A percentile compares a stretch with the other conserved stretches of the same genome.
Conservation (phyloP, 805 yeast species). For the Ogataea philodendri region DNA sequence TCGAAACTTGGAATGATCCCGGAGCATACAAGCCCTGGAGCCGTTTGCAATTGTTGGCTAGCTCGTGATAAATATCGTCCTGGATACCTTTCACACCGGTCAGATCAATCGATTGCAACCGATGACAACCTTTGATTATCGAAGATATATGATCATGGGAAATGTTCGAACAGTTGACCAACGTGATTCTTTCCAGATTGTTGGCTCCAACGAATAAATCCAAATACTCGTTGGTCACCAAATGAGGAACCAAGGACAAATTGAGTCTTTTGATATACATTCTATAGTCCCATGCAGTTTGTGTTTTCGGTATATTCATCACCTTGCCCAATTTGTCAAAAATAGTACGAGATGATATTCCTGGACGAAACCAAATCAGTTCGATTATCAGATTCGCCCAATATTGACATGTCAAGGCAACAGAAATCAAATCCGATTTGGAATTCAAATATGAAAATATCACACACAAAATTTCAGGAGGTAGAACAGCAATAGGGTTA, state of each 20-base stretch:
- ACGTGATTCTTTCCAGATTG: conserved; percentile 79
- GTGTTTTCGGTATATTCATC: conserved; percentile 45
- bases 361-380: conserved; percentile 85
- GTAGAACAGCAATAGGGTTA: conserved; percentile 44
- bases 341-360: conserved; percentile 49
- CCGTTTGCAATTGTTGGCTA: conserved; percentile 69
- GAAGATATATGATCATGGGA: conserved; percentile 58
- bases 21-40: conserved; percentile 91
- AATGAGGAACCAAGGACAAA: conserved; percentile 66
- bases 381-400: conserved; percentile 81
- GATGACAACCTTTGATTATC: conserved; percentile 61
- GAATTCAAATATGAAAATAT: conserved; percentile 64
- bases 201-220: conserved; percentile 62
- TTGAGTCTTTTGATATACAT: conserved; percentile 75
- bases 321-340: conserved; percentile 55
- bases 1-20: conserved; percentile 70
- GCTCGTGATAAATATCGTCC: conserved; percentile 67
- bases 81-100: conserved; percentile 68
- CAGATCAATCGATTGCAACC: conserved; percentile 81
- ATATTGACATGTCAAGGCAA: conserved; percentile 71
- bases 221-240: conserved; percentile 64
- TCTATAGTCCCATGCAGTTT: conserved; percentile 65
- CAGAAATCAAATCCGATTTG: conserved; percentile 55
- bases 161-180: conserved; percentile 73
- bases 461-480: conserved; percentile 61